A percentile compares a stretch with the other conserved stretches of the same genome.
Conservation (phyloP, 1,284 basidiomycete genomes). For the Schizopora paradoxa region DNA sequence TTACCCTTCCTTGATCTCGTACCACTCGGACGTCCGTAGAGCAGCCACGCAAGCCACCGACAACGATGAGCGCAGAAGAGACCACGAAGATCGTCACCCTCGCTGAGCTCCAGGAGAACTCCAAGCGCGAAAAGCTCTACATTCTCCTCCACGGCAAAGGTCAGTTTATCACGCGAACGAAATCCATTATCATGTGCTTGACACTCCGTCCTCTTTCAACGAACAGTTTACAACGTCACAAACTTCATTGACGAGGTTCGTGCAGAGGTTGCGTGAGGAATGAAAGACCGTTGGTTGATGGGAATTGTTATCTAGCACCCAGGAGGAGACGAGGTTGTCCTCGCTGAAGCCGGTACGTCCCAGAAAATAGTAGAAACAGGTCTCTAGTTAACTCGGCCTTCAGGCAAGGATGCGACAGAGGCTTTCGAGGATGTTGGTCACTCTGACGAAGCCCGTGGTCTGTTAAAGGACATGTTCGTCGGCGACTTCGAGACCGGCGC, state of each 20-base stretch:
- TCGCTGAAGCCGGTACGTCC: constrained; percentile 85
- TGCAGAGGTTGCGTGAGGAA: constrained; percentile 8
- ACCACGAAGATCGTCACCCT: constrained; percentile 56
- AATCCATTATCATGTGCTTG: constrained; percentile 31
- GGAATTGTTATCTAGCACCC: constrained; percentile 63
- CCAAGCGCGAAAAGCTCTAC: constrained; percentile 69
- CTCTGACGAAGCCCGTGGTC: constrained; percentile 94
- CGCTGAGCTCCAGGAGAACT: constrained; percentile 74
- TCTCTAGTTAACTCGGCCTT: constrained; percentile 3
- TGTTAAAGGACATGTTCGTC: constrained; percentile 73
- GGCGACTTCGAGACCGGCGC: constrained; percentile 72
- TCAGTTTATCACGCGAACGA: constrained; percentile 40
- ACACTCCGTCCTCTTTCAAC: constrained; percentile 12
- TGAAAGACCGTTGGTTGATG: constrained; percentile 11
- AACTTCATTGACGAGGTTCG: constrained; percentile 94
- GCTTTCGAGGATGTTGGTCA: constrained; percentile 99
- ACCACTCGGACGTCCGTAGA: constrained; percentile 9
- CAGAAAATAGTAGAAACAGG: constrained; percentile 13
- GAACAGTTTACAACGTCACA: constrained; percentile 89
- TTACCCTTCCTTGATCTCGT: constrained; percentile 5
- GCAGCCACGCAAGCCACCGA: neutral
- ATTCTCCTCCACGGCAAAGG: constrained; percentile 82
- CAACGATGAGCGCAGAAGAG: constrained; percentile 26
- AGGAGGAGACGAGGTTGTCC: constrained; percentile 95
- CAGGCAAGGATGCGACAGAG: constrained; percentile 92